These are phyloP conservation scores for Agaricus subrufescens DNA, from an alignment of 768 basidiomycete genomes.

Conservation along the genomic window DNA sequence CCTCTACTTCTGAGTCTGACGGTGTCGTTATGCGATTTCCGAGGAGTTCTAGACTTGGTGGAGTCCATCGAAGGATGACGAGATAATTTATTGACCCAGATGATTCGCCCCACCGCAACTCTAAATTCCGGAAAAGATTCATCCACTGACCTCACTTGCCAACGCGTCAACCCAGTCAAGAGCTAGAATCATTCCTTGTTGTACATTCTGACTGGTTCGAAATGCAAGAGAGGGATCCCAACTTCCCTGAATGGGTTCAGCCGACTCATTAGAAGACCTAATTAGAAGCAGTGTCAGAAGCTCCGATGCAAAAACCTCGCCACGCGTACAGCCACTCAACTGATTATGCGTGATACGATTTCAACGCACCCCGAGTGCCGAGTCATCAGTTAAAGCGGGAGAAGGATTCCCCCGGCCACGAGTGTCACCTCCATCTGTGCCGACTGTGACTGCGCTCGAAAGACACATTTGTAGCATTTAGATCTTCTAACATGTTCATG, in stretches of 20 bases:
- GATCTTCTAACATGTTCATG: not conserved
- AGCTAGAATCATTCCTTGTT: not conserved
- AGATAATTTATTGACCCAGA: too few species aligned
- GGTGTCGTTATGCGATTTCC: not conserved
- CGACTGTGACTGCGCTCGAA: not conserved
- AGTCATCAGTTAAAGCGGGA: constrained; percentile 4
- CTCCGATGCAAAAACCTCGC: not conserved
- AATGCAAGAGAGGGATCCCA: not conserved
- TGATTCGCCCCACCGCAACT: not conserved
- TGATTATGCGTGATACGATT: not conserved
- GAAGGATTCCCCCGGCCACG: not conserved
- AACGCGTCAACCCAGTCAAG: not conserved
- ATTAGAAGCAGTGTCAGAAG: not conserved
- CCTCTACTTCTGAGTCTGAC: too few species aligned
- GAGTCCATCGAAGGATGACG: not conserved
- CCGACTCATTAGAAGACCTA: constrained; percentile 8
- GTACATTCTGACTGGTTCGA: not conserved
- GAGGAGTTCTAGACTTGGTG: not conserved
- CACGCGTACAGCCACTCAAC: constrained; percentile 3
- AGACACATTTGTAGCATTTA: too few species aligned
- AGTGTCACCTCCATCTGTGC: not conserved
- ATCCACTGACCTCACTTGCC: not conserved
- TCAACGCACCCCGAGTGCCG: not conserved
- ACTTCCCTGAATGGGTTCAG: not conserved
- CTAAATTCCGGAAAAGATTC: not conserved